These are phyloP conservation scores for Yamadazyma triangularis DNA, from an alignment of 1,139 yeast genomes.

Conservation along the genomic window DNA sequence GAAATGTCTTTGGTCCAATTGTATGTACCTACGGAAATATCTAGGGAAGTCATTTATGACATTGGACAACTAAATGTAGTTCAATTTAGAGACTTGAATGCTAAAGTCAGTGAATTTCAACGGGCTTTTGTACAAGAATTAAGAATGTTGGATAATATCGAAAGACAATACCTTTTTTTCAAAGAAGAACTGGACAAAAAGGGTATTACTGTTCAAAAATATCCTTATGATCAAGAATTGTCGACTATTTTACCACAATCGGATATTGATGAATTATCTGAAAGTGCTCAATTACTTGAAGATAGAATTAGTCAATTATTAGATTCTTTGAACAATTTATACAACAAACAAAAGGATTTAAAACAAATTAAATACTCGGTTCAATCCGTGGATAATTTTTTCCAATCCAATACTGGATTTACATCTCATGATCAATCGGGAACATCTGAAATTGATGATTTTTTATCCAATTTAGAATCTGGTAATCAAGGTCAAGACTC, in stretches of 20 bases:
- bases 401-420: conserved; percentile 30
- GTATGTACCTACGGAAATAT: conserved; percentile 86
- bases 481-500: conserved; percentile 14
- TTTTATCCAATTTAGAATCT: conserved; percentile 24
- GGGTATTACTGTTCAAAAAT: conserved; percentile 38
- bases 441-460: conserved; percentile 17
- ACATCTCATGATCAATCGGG: conserved; percentile 8
- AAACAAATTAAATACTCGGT: conserved; percentile 39
- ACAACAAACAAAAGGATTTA: conserved; percentile 32
- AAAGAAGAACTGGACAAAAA: conserved; percentile 45
- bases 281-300: conserved; percentile 54
- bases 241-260: conserved; percentile 43
- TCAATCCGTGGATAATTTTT: conserved; percentile 64
- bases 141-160: conserved; percentile 62
- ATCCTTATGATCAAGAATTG: conserved; percentile 43
- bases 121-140: conserved; percentile 68
- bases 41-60: conserved; percentile 78
- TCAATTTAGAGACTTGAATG: conserved; percentile 77
- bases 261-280: conserved; percentile 72
- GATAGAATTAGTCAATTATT: conserved; percentile 38
- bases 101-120: conserved; percentile 65
- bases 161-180: conserved; percentile 57
- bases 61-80: conserved; percentile 79
- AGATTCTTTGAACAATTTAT: conserved; percentile 32
- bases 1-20: conserved; percentile 92